These are phyloP conservation scores for Hygrocybe punicea DNA, from an alignment of 768 basidiomycete species.

Conservation along the genomic window DNA sequence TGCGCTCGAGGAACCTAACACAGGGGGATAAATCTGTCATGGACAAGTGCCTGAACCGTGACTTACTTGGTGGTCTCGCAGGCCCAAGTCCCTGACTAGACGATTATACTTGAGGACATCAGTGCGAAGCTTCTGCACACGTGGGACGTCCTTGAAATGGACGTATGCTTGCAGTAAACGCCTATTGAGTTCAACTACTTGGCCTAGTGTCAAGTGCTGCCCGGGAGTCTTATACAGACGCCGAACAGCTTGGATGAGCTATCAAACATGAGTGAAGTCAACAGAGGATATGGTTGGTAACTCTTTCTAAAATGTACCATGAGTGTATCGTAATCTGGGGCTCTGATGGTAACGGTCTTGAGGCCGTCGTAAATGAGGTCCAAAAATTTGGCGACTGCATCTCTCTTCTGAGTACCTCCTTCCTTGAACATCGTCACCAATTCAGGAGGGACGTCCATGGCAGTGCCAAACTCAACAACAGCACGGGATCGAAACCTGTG, in stretches of 20 bases:
- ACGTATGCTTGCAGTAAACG: constrained; percentile 91
- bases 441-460: constrained; percentile 87
- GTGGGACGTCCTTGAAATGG: constrained; percentile 89
- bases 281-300: background rate
- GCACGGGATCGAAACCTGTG: constrained; percentile 93
- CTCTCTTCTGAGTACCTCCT: constrained; percentile 83
- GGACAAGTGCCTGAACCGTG: background rate
- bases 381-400: constrained; percentile 85
- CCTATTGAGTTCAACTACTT: constrained; percentile 92
- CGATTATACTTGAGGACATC: constrained; percentile 91
- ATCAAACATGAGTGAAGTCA: constrained; percentile 7
- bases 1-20: constrained; percentile 80
- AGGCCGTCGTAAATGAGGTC: constrained; percentile 89
- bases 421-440: constrained; percentile 86
- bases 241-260: constrained; percentile 95
- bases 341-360: constrained; percentile 93
- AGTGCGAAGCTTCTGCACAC: constrained; percentile 72
- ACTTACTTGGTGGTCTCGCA: constrained; percentile 87
- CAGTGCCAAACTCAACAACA: constrained; percentile 93
- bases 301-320: constrained; percentile 64
- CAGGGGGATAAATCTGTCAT: constrained; percentile 1
- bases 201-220: constrained; percentile 88
- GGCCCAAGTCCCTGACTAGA: constrained; percentile 78
- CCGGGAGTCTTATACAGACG: constrained; percentile 92
- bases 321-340: constrained; percentile 95